Evolutionary conservation across 2,329 filamentous ascomycete genomes (phyloP), one percentile per base, ranked within the genome.

Genomic region (Metarhizium robertsii): DNA sequence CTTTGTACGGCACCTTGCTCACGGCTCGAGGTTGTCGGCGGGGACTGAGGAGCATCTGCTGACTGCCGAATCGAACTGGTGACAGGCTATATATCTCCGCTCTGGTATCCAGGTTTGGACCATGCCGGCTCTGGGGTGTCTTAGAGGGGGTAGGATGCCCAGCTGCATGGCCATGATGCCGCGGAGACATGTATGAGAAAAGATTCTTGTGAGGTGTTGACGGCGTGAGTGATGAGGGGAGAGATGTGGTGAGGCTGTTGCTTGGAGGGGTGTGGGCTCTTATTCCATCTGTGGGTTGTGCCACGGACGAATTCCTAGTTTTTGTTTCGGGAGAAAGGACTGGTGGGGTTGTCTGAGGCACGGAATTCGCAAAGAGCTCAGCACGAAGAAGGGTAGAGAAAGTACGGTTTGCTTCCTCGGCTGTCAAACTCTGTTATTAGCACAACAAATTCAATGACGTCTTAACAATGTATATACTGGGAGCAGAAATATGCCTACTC

Each of bases 201-300:
- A 99, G 82, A 62, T 99, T 99, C 74, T 96, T 97, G 71, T 96
- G 91, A 10, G 94, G 94, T 4, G 94, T 99, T 1, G 92, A 95
- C 0, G 94, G 94, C 0, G 92, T 96, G 57, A 94, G 78, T 55
- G 84, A 86, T 2, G 87, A 81, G 11, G 88, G 85, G n/a, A 91
- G 72, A 29, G 81, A 77, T 13, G 83, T 76, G 14, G 79, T 74
- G 14, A 83, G 75, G 18, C 73, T 71, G 62, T 85, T 84, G 57
- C 80, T 84, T 30, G 92, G 92, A 49, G 92, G 92, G 6, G 92
- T 96, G 61, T 87, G 85, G 52, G 89, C 87, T 65, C 88, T 80
- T 52, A 84, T 87, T 52, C 85, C 83, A 67, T 89, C 84, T 60
- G 81, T 69, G n/a, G 68, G 59, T 59, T 82, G 79, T 40, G 77